Conservation (phyloP, 2,329 filamentous ascomycete species). For the Xenosphaeropsis pyriputrescens region DNA sequence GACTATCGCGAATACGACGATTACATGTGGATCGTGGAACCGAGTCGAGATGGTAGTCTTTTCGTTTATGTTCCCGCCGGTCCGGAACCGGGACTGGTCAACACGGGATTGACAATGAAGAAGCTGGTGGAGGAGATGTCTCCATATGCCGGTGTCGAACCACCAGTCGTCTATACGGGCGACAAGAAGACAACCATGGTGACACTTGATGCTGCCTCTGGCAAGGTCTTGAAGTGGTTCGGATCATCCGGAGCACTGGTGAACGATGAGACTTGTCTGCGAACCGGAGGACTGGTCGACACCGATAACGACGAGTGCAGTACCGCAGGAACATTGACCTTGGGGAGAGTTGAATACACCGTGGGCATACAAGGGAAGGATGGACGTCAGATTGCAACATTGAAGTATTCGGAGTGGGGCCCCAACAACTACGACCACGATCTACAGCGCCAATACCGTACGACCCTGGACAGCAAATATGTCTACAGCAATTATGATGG, state of each 20-base stretch:
- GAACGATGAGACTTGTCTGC: conserved; percentile 61
- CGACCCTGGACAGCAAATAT: conserved; percentile 75
- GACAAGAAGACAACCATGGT: conserved; percentile 84
- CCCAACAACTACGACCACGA: conserved; percentile 86
- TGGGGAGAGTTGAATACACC: conserved; percentile 81
- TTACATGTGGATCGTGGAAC: conserved; percentile 91
- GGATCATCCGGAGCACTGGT: conserved; percentile 56
- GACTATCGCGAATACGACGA: conserved; percentile 60
- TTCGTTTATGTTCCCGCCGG: conserved; percentile 70
- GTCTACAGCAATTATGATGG: conserved; percentile 81
- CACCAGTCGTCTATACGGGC: conserved; percentile 75
- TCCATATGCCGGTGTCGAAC: conserved; percentile 61
- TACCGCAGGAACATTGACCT: conserved; percentile 63
- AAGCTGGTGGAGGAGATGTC: conserved; percentile 71
- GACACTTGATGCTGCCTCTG: conserved; percentile 76
- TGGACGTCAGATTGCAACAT: conserved; percentile 66
- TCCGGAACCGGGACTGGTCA: conserved; percentile 41
- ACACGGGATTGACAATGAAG: conserved; percentile 65
- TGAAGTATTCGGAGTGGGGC: conserved; percentile 89
- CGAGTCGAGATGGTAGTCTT: conserved; percentile 70
- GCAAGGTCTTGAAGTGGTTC: conserved; percentile 71
- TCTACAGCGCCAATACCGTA: conserved; percentile 66
- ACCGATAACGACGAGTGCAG: conserved; percentile 60
- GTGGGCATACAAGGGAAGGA: conserved; percentile 69
- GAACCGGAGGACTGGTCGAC: conserved; percentile 43